Evolutionary conservation across 208 protist species (phyloP).

Genomic region (Trypanosoma congolense): DNA sequence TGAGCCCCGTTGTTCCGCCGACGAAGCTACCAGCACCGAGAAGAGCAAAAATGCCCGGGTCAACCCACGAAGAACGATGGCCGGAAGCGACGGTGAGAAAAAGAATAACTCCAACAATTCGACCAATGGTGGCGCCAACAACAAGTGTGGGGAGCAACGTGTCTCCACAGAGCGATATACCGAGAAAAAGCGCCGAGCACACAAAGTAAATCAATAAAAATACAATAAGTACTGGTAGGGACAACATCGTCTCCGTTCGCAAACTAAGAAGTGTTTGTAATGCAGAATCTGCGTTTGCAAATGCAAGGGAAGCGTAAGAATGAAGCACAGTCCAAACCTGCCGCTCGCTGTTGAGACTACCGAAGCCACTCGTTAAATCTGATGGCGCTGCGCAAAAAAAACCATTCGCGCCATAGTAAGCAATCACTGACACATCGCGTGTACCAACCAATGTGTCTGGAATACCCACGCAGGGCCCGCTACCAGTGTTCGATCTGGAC

Average conservation of each 20-base stretch:
- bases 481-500: background rate
- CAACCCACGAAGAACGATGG: constrained; percentile 27
- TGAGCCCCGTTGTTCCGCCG: constrained; percentile 38
- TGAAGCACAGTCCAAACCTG: constrained; percentile 35
- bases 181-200: constrained; percentile 37
- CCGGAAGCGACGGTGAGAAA: background rate
- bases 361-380: background rate
- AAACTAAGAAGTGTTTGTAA: constrained; percentile 41
- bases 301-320: constrained; percentile 49
- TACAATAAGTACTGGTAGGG: constrained; percentile 20
- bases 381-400: constrained; percentile 31
- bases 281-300: constrained; percentile 42
- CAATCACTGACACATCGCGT: constrained; percentile 35
- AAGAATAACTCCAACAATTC: constrained; percentile 25
- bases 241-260: constrained; percentile 35
- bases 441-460: constrained; percentile 30
- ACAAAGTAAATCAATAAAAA: constrained; percentile 44
- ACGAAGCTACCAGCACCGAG: constrained; percentile 61
- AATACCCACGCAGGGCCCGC: constrained; percentile 28
- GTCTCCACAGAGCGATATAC: constrained; percentile 30
- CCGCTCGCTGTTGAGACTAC: background rate
- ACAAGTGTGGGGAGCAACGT: constrained; percentile 20
- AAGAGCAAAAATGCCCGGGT: constrained; percentile 49
- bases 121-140: constrained; percentile 34
- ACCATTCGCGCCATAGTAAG: constrained; percentile 48